Evolutionary conservation across 305 asterid genomes (phyloP).

Genomic region (Fraxinus sp.): DNA sequence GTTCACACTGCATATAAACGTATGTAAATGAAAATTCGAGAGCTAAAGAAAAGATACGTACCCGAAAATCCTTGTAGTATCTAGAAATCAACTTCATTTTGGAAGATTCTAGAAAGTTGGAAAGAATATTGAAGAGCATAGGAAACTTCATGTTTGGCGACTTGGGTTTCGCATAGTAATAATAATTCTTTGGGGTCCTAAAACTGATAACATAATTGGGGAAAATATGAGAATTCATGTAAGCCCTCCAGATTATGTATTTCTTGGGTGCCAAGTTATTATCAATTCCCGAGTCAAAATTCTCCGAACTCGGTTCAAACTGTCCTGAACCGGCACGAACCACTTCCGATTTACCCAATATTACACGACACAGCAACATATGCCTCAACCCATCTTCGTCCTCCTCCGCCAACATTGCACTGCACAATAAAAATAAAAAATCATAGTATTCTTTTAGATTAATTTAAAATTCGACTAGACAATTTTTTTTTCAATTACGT

Average conservation of each 20-base stretch:
- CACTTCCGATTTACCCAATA: background rate
- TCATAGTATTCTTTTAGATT: background rate
- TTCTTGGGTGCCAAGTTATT: conserved; percentile 35
- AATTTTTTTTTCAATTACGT: background rate
- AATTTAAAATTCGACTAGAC: background rate
- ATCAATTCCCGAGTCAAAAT: conserved; percentile 22
- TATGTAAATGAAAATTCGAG: background rate
- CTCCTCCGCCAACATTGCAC: conserved; percentile 34
- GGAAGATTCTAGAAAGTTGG: conserved; percentile 37
- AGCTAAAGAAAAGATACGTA: background rate
- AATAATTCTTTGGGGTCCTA: conserved; percentile 14
- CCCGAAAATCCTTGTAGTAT: conserved; percentile 33
- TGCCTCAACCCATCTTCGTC: conserved; percentile 45
- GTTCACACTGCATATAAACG: background rate
- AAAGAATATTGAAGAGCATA: conserved; percentile 34
- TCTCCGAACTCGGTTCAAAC: background rate
- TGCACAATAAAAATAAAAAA: conserved; percentile 14
- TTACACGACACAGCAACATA: background rate
- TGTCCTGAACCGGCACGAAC: background rate
- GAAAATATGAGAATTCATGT: conserved; percentile 43
- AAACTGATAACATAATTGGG: conserved; percentile 38
- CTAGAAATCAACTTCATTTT: conserved; percentile 30
- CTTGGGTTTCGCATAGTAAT: conserved; percentile 7
- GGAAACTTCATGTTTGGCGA: conserved; percentile 27
- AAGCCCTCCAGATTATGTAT: conserved; percentile 40